Evolutionary conservation across 78 protist genomes (phyloP), one percentile per base, ranked within the genome.

Genomic region (Pelomyxa schiedti): DNA sequence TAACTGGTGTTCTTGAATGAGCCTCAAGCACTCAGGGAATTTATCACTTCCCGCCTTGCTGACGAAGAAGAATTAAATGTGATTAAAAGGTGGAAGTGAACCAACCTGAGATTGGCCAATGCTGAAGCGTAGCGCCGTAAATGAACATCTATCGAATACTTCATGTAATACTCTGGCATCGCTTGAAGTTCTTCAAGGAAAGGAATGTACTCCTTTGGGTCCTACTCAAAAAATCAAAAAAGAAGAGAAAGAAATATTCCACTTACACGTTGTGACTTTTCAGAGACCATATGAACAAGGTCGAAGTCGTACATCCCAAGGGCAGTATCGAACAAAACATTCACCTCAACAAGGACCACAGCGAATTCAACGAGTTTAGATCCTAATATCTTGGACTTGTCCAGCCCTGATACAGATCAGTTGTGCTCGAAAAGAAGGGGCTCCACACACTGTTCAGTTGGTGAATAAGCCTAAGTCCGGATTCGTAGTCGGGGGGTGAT

Each of bases 241-340:
- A 67, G 47, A 2, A 47, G 2, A 39, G 4, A 74, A 3, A 2
- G 9, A 28, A 74, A 47, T 3, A 3, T 2, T 3, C n/a, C n/a
- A n/a, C n/a, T n/a, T n/a, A n/a, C n/a, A n/a, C n/a, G 76, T 37
- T 86, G 91, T 7, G 89, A 81, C 42, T 83, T 82, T 58, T 87
- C 82, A 2, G 95, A 91, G 0, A 91, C 90, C 87, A 86, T 83
- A 40, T 78, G 38, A 0, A 74, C 92, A 65, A 91, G 38, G 38
- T 87, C 92, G 37, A 91, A 84, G 63, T 91, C 88, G 70, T 91
- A 91, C 64, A 78, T 81, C 39, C 92, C 95, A 4, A 91, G 75
- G 1, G 95, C 91, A 28, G 65, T 67, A 65, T 84, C 84, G 37
- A 72, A 91, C 38, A 91, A 64, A 58, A 58, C 47, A 36, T 87